phyloP scores from a whole-genome alignment of 2,329 filamentous ascomycete genomes.

The Periglandula ipomoeae region DNA sequence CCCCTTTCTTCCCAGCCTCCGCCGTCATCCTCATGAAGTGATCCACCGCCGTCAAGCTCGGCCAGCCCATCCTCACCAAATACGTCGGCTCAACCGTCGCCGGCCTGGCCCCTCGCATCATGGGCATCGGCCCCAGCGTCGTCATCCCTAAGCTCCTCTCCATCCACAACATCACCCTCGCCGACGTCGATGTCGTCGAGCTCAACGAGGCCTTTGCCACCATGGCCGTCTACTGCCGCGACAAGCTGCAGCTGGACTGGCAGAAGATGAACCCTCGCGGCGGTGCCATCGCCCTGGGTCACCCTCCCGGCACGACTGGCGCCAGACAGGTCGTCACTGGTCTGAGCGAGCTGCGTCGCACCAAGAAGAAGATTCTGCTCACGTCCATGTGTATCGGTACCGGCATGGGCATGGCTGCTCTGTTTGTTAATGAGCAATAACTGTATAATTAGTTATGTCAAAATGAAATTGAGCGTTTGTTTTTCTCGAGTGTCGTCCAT shows the following conservation, averaged over 20 bases:
- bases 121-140: conserved; percentile 81
- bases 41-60: conserved; percentile 74
- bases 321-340: conserved; percentile 81
- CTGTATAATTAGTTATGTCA: neutral
- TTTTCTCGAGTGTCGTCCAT: too few relatives aligned
- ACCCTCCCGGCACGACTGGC: conserved; percentile 73
- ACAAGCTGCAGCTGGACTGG: conserved; percentile 61
- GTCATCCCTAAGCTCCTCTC: conserved; percentile 74
- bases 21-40: conserved; percentile 91
- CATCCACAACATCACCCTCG: conserved; percentile 67
- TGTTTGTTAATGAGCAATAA: conserved; percentile 50
- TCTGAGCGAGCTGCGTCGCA: conserved; percentile 71
- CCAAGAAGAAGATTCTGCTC: conserved; percentile 82
- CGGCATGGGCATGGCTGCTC: conserved; percentile 58
- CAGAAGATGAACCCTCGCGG: conserved; percentile 74
- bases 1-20: conserved; percentile 47
- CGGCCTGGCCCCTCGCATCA: conserved; percentile 85
- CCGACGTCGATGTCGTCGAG: conserved; percentile 84
- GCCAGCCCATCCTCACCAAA: conserved; percentile 88
- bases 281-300: conserved; percentile 74
- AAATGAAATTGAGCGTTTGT: neutral
- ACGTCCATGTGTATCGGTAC: conserved; percentile 83
- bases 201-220: conserved; percentile 97
- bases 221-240: conserved; percentile 91
- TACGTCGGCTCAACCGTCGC: conserved; percentile 87